Conservation (phyloP, 805 yeast genomes). For the Wickerhamomyces subpelliculosus region DNA sequence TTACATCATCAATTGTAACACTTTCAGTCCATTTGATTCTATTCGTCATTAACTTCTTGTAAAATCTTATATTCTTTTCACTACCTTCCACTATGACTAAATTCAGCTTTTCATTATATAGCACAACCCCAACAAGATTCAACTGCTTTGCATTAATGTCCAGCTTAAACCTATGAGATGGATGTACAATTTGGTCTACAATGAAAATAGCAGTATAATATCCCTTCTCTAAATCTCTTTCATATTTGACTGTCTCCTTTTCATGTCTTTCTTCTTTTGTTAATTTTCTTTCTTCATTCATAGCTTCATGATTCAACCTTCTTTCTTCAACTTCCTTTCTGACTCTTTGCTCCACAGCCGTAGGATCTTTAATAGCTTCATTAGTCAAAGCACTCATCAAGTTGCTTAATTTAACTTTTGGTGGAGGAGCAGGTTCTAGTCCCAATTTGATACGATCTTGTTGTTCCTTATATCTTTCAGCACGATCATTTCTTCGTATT, state of each 20-base stretch:
- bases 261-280: conserved; percentile 49
- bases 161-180: conserved; percentile 65
- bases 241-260: conserved; percentile 40
- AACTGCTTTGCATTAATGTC: conserved; percentile 77
- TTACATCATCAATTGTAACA: conserved; percentile 22
- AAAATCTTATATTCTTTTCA: conserved; percentile 51
- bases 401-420: conserved; percentile 79
- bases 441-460: conserved; percentile 80
- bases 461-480: conserved; percentile 53
- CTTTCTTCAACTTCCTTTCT: conserved; percentile 62
- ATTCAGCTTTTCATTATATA: conserved; percentile 36
- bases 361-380: conserved; percentile 84
- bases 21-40: conserved; percentile 68
- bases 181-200: conserved; percentile 47
- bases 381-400: conserved; percentile 81
- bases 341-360: conserved; percentile 72
- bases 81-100: conserved; percentile 75
- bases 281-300: conserved; percentile 57
- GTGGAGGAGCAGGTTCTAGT: conserved; percentile 79
- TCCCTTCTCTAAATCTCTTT: conserved; percentile 47
- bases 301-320: conserved; percentile 45
- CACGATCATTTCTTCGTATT: conserved; percentile 63
- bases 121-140: conserved; percentile 52
- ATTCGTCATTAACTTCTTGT: conserved; percentile 48
- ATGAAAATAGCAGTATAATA: conserved; percentile 50